Evolutionary conservation across 305 asterid genomes (phyloP), one percentile per base, ranked within the genome.

Genomic region (Striga hermonthica): DNA sequence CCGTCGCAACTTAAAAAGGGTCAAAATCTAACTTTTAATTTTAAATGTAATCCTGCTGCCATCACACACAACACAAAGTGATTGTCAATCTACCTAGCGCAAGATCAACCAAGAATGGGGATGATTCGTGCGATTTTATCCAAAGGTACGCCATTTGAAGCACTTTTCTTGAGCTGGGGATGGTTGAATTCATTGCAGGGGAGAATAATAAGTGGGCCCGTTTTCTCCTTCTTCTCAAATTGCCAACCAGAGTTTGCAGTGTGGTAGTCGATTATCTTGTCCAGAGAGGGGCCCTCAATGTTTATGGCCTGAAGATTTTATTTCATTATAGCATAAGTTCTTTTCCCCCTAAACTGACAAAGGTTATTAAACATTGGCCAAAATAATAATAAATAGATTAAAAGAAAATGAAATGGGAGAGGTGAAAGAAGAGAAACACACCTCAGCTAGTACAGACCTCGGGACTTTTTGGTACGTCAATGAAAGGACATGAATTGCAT

Each of bases 51-150:
- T 22, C 31, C 1, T 22, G 31, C 2, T 22, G 31, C 1, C 31
- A 22, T 22, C 31, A 0, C 31, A 22, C 31, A 22, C 31, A 22
- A 22, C 31, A n/a, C n/a, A 22, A 22, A 22, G 31, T 22, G 31
- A 22, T 22, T 22, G 31, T 22, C 31, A 2, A 22, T 22, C 31
- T 22, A 22, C n/a, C n/a, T n/a, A n/a, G n/a, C n/a, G n/a, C n/a
- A n/a, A 38, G 38, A 56, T 80, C 76, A 90, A 68, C 87, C 83
- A 40, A 87, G 85, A 72, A 87, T 84, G 16, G 95, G 92, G 71
- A 90, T 84, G 74, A 90, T 87, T 49, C 87, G 80, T 38, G 95
- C 71, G 2, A 87, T 75, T 47, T 79, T 85, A 78, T 90, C 97
- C 69, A 90, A 65, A 0, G 87, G 90, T 40, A 90, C 75, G 59